phyloP scores from a whole-genome alignment of 257 asterid species.

The Rubia yunnanensis region DNA sequence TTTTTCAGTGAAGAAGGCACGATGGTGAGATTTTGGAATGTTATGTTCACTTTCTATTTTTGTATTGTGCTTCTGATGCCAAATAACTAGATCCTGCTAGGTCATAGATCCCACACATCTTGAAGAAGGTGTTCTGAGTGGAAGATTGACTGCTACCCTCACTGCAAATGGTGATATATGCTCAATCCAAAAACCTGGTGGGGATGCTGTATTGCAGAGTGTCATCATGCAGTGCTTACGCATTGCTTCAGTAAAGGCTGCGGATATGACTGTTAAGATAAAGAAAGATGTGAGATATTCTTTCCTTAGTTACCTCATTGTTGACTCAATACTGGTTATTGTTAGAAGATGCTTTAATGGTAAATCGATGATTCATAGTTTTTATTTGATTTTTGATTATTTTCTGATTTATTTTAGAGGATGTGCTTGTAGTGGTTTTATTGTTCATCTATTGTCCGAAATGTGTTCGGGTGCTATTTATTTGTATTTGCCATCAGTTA shows the following conservation, averaged over 20 bases:
- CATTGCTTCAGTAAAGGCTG: slow-evolving; percentile 84
- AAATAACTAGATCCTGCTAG: slow-evolving; percentile 26
- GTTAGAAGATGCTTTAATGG: neutral
- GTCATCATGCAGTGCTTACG: slow-evolving; percentile 92
- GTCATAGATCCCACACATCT: slow-evolving; percentile 82
- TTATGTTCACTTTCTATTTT: neutral
- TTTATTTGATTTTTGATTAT: neutral
- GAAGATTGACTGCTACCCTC: slow-evolving; percentile 74
- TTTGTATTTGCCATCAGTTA: neutral
- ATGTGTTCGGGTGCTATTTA: neutral
- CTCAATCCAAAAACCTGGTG: slow-evolving; percentile 94
- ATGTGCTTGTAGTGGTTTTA: neutral
- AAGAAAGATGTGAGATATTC: slow-evolving; percentile 58
- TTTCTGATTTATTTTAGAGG: neutral
- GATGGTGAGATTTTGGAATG: neutral
- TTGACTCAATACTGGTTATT: neutral
- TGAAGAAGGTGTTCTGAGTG: slow-evolving; percentile 93
- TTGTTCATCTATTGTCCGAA: neutral
- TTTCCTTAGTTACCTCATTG: slow-evolving; percentile 2
- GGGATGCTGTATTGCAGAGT: slow-evolving; percentile 70
- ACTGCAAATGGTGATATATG: slow-evolving; percentile 82
- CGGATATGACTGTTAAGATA: slow-evolving; percentile 77
- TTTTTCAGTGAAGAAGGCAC: neutral
- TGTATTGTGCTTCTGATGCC: neutral
- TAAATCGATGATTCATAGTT: neutral